phyloP scores from a whole-genome alignment of 257 asterid genomes.

The Ilex asprella region DNA sequence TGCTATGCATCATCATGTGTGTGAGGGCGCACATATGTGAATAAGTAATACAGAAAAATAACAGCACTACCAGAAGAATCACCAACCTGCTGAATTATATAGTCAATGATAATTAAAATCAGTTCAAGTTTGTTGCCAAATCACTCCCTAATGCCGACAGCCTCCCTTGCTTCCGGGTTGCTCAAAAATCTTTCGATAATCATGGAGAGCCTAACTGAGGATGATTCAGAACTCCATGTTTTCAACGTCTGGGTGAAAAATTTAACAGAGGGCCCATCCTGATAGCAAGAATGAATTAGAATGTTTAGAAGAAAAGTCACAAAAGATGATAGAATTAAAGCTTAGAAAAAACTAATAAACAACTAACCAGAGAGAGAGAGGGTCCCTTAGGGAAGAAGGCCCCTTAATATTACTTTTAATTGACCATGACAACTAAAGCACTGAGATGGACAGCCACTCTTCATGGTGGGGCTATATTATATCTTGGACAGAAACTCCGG shows the following conservation, averaged over 20 bases:
- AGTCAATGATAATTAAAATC: conserved; percentile 16
- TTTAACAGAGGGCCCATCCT: conserved; percentile 28
- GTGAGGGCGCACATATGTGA: conserved; percentile 1
- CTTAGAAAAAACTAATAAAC: neutral
- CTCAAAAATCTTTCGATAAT: conserved; percentile 26
- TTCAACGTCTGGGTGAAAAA: conserved; percentile 10
- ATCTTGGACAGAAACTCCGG: neutral
- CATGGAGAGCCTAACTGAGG: conserved; percentile 19
- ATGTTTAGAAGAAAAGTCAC: conserved; percentile 21
- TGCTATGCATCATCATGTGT: conserved; percentile 3
- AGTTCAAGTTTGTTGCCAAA: conserved; percentile 30
- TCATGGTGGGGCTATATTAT: conserved; percentile 16
- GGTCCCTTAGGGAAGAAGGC: neutral
- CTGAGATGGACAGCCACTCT: conserved; percentile 17
- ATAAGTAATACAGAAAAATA: neutral
- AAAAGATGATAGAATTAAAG: conserved; percentile 1
- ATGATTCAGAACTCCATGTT: conserved; percentile 13
- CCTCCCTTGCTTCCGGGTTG: conserved; percentile 35
- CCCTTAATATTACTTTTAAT: conserved; percentile 19
- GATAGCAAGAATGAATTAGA: conserved; percentile 10
- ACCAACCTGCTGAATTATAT: conserved; percentile 6
- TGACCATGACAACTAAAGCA: conserved; percentile 11
- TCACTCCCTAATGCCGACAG: conserved; percentile 17
- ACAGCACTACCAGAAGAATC: conserved; percentile 2
- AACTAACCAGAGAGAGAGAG: neutral